Evolutionary conservation across 129 eudicot species (phyloP).

Genomic region (Flaveria ramosissima): DNA sequence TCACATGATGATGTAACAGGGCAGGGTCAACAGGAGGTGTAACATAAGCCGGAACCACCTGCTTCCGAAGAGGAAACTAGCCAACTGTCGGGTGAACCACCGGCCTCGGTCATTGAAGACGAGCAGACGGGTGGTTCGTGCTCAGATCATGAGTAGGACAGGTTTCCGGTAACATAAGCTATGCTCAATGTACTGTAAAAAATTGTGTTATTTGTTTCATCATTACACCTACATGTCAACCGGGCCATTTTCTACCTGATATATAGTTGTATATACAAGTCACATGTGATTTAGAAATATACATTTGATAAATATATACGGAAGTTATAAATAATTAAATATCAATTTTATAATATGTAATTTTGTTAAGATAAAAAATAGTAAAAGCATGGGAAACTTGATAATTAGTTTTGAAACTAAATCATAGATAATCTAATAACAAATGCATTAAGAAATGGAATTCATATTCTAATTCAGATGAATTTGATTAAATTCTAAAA

Average conservation of each 20-base stretch:
- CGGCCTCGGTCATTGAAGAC: neutral
- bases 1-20: conserved; percentile 7
- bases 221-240: conserved; percentile 1
- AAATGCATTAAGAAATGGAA: too few relatives aligned
- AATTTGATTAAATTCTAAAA: too few relatives aligned
- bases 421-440: too few relatives aligned
- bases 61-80: conserved; percentile 9
- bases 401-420: too few relatives aligned
- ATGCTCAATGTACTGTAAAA: conserved; percentile 1
- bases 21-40: neutral
- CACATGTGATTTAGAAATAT: neutral
- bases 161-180: neutral
- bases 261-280: neutral
- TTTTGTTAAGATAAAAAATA: too few relatives aligned
- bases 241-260: neutral
- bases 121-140: neutral
- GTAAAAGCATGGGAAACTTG: too few relatives aligned
- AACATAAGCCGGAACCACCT: neutral
- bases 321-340: too few relatives aligned
- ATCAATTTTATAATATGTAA: too few relatives aligned
- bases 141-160: neutral
- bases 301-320: too few relatives aligned
- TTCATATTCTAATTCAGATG: too few relatives aligned
- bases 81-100: neutral
- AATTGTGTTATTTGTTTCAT: conserved; percentile 14